phyloP scores from a whole-genome alignment of 1,139 yeast genomes.

The Entelexis sorbosivorans region DNA sequence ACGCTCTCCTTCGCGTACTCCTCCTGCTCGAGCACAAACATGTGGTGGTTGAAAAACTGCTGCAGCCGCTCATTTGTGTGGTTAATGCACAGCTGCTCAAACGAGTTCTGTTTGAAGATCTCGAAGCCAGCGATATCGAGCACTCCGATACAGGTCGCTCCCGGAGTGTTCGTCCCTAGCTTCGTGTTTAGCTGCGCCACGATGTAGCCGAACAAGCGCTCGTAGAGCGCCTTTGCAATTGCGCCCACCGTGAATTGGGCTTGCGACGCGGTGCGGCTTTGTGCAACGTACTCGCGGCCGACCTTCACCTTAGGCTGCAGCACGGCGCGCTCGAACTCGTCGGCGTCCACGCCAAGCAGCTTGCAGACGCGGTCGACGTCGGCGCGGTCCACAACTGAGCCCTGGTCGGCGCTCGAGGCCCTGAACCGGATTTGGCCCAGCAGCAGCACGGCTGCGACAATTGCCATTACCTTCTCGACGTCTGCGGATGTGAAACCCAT shows the following conservation, averaged over 20 bases:
- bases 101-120: slow-evolving; percentile 79
- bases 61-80: slow-evolving; percentile 93
- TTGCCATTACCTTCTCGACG: slow-evolving; percentile 48
- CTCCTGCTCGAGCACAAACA: slow-evolving; percentile 92
- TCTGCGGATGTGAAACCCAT: slow-evolving; percentile 59
- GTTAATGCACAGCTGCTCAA: slow-evolving; percentile 93
- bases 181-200: slow-evolving; percentile 70
- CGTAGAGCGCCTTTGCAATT: slow-evolving; percentile 75
- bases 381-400: slow-evolving; percentile 45
- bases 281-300: slow-evolving; percentile 76
- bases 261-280: slow-evolving; percentile 68
- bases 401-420: slow-evolving; percentile 64
- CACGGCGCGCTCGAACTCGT: slow-evolving; percentile 47
- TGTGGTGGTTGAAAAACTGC: slow-evolving; percentile 95
- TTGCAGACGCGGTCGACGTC: slow-evolving; percentile 50
- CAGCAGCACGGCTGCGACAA: slow-evolving; percentile 68
- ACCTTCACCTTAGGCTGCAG: slow-evolving; percentile 81
- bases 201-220: slow-evolving; percentile 65
- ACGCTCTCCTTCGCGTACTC: slow-evolving; percentile 89
- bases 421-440: slow-evolving; percentile 75
- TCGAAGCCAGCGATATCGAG: slow-evolving; percentile 97
- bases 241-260: slow-evolving; percentile 80
- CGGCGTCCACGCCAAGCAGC: slow-evolving; percentile 53
- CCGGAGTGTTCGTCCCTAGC: slow-evolving; percentile 25
- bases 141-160: slow-evolving; percentile 67